These are phyloP conservation scores for Brettanomyces custersianus DNA, from an alignment of 805 yeast species.

Conservation along the genomic window DNA sequence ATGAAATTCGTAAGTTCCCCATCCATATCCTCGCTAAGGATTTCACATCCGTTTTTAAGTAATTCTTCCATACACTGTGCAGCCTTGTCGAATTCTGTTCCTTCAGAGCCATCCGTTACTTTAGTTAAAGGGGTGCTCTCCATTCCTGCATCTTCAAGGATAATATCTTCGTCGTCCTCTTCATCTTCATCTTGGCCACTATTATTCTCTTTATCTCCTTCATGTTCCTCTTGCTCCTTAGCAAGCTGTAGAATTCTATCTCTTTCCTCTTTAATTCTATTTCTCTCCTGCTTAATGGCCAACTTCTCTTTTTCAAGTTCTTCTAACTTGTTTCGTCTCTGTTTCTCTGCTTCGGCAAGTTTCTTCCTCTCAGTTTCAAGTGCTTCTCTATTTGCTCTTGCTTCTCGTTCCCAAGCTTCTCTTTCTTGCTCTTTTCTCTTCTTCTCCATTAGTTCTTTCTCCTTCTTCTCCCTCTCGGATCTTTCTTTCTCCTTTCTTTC, in stretches of 20 bases:
- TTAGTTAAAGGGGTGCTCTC: not conserved
- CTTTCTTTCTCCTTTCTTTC: constrained; percentile 1
- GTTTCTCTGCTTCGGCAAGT: not conserved
- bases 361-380: not conserved
- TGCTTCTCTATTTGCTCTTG: not conserved
- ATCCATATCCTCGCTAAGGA: constrained; percentile 50
- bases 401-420: not conserved
- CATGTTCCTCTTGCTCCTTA: no score
- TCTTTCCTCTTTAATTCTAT: not conserved
- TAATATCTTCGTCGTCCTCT: constrained; percentile 10
- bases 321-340: no score
- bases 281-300: no score
- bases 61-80: constrained; percentile 19
- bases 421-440: not conserved
- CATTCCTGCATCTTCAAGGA: constrained; percentile 4
- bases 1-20: constrained; percentile 59
- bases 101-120: not conserved
- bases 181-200: not conserved
- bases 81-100: constrained; percentile 12
- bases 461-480: not conserved
- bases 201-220: not conserved
- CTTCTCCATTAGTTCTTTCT: constrained; percentile 10
- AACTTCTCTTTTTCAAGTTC: no score
- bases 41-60: constrained; percentile 26
- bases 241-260: not conserved